Evolutionary conservation across 225 moss, liverwort and hornwort genomes (phyloP), one percentile per base, ranked within the genome.

Genomic region (Antitrichia curtipendula): DNA sequence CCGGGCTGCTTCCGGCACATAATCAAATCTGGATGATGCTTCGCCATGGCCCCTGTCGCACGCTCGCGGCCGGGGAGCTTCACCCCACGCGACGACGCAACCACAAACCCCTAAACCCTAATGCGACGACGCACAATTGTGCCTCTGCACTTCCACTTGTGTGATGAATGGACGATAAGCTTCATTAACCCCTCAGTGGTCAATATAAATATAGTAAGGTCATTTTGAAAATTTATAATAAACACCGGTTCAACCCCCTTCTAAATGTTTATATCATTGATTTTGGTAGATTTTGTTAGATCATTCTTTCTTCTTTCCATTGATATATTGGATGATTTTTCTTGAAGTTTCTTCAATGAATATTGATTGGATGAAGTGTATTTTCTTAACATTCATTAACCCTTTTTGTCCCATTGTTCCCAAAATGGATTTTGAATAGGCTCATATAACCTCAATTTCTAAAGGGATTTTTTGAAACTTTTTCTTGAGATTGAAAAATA

Each of bases 1-100:
- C 92, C 92, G 24, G 92, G 93, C 84, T 92, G 93, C 87, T 92
- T 92, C 82, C 92, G 59, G 80, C 92, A 92, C 91, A 92, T 91
- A 21, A 91, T 92, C 82, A 92, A 75, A 88, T 92, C 91, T 54
- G 93, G 92, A 60, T 91, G 93, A 81, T 91, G 91, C 87, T 92
- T 92, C 58, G 92, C 92, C 93, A 92, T 92, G 69, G 62, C 61
- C 82, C n/a, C 57, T 59, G 23, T 13, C 36, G 50, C 19, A 7
- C 32, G 13, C 69, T 78, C 70, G 50, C 50, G 22, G 21, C 25
- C 49, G 6, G n/a, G n/a, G 57, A 83, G 77, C 72, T 70, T 6
- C n/a, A 72, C n/a, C n/a, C n/a, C n/a, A n/a, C n/a, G n/a, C n/a
- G n/a, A n/a, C 43, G 29, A 59, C 34, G 52, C 81, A 57, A 21